These are phyloP conservation scores for Talaromyces sp. DNA, from an alignment of 2,329 filamentous ascomycete species.

Conservation along the genomic window DNA sequence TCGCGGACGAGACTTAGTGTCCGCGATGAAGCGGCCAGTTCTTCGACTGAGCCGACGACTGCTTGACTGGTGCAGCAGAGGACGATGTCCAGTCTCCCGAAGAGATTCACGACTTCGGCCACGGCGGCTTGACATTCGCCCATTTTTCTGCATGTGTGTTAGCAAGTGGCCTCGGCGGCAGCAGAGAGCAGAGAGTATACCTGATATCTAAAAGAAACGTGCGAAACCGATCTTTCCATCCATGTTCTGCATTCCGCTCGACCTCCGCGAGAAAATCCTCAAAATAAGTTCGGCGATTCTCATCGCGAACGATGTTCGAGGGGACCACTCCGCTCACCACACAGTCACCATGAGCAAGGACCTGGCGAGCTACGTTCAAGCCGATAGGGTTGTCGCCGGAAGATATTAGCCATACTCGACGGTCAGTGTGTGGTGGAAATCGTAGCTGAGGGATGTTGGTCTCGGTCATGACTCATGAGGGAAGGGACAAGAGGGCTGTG, in stretches of 20 bases:
- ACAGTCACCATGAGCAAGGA: conserved; percentile 88
- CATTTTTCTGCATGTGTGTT: conserved; percentile 47
- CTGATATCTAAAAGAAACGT: conserved; percentile 58
- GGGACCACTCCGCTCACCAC: conserved; percentile 81
- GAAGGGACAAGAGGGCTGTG: conserved; percentile 20
- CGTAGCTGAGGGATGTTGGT: conserved; percentile 40
- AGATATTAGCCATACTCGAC: conserved; percentile 90
- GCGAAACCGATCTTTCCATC: conserved; percentile 75
- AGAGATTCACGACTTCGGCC: conserved; percentile 78
- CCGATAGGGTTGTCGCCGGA: conserved; percentile 80
- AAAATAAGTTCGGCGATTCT: conserved; percentile 72
- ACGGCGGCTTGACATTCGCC: conserved; percentile 79
- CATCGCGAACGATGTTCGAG: conserved; percentile 70
- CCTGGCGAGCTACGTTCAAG: conserved; percentile 73
- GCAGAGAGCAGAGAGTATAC: conserved; percentile 29
- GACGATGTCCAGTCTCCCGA: conserved; percentile 84
- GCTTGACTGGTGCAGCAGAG: conserved; percentile 88
- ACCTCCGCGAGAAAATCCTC: conserved; percentile 68
- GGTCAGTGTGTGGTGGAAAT: conserved; percentile 61
- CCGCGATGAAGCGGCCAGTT: conserved; percentile 69
- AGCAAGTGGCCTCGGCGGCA: background rate
- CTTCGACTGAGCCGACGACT: conserved; percentile 86
- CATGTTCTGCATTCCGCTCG: conserved; percentile 60
- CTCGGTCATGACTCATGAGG: conserved; percentile 34
- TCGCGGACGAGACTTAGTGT: conserved; percentile 78